Evolutionary conservation across 2,329 filamentous ascomycete genomes (phyloP), one percentile per base, ranked within the genome.

Genomic region (Colletotrichum gloeosporioides): DNA sequence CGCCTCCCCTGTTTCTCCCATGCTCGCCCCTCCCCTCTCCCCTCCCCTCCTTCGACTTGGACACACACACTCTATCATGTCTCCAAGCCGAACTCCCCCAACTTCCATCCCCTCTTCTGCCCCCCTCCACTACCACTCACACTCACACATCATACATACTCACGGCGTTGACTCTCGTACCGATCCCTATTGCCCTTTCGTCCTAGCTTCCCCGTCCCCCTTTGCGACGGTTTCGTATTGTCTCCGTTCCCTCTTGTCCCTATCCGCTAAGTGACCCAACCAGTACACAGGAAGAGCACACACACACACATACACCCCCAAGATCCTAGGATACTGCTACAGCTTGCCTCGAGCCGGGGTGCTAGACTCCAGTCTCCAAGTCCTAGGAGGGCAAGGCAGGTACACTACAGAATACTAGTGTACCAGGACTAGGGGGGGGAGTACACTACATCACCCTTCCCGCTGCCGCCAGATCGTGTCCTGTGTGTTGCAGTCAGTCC

Each of bases 171-270:
- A 49, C 44, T 69, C 32, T 67, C 39, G 73, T 76, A 73, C 73
- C 64, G 59, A 69, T 73, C 32, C 44, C 69, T 59, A 73, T 73
- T 49, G 73, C 44, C 57, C 49, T 76, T 73, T 76, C 32, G 73
- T 73, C 70, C 39, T 73, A 76, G 73, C 73, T 63, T 76, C 73
- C 55, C 73, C 73, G 63, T 73, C 32, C 64, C 55, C 73, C 55
- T 76, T 66, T 65, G 73, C 73, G 73, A 76, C 73, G 73, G 73
- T 76, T 76, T 76, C 73, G 73, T 76, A 76, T 73, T 73, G 73
- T 65, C 69, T 67, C 69, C 73, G 64, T 68, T 73, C 63, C 70
- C 69, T 76, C 57, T 76, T 59, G 73, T 68, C 69, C 73, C 69
- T 65, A 73, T 73, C 64, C 69, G 64, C 70, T 25, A 44, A 39